Evolutionary conservation across 2,329 filamentous ascomycete species (phyloP), one percentile per base, ranked within the genome.

Genomic region (Curvularia eragrostidis): DNA sequence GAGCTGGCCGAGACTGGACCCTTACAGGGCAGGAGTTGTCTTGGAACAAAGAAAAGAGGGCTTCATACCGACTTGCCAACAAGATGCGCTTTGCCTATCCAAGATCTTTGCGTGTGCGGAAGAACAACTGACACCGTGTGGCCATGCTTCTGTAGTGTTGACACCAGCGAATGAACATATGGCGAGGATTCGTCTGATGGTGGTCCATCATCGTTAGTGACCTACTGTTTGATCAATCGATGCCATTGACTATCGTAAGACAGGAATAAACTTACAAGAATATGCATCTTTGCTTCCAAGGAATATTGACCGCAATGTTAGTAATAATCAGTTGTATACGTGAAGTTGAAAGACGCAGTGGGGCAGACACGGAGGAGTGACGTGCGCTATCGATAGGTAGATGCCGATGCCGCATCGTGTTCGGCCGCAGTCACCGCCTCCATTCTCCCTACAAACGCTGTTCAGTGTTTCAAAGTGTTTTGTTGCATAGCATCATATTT

Each of bases 71-170:
- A 90, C 75, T 94, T 89, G 55, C 93, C 93, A 69, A 98, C 93
- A 72, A 98, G 91, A 78, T 98, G 95, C 2, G 95, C 95, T 82
- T 99, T 99, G 69, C 93, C 93, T 71, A 99, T 98, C 95, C 95
- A 99, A 55, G 93, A 97, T 62, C 94, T 88, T 79, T 99, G 95
- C 6, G 89, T 89, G 76, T 97, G 87, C 1, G 95, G 95, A 13
- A 99, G 86, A 63, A 95, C 90, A 48, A 99, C 93, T 7, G 92
- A 96, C 59, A 98, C 91, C n/a, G 81, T 84, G 78, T 97, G 94
- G 7, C 93, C 93, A 30, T 89, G 87, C 55, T 82, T 78, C 67
- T 82, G 79, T 24, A 83, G 75, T 12, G 77, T 74, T 19, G 76
- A 74, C 18, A 83, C 79, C 36, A 76, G 62, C 34, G 80, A 78